Conservation (phyloP, 192 early-diverging fungal species). For the Backusella parvicylindrica region DNA sequence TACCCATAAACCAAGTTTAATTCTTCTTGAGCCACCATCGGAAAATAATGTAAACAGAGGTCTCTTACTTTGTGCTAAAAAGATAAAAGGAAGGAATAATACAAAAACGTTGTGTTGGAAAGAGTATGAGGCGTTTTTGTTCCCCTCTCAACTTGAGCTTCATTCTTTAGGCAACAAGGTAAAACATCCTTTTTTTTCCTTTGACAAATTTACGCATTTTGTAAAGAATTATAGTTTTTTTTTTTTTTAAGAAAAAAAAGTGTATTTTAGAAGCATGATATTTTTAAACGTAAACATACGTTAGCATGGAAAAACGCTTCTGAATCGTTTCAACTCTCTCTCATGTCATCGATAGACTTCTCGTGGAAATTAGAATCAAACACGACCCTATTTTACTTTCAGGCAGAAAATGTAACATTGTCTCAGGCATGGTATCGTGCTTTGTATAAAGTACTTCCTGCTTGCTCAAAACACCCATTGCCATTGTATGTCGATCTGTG, state of each 20-base stretch:
- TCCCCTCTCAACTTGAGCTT: neutral
- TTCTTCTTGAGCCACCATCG: neutral
- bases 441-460: neutral
- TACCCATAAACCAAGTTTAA: neutral
- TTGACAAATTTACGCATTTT: neutral
- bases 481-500: neutral
- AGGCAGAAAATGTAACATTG: neutral
- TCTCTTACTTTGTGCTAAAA: neutral
- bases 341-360: neutral
- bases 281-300: neutral
- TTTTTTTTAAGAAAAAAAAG: neutral
- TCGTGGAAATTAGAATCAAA: neutral
- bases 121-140: neutral
- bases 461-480: neutral
- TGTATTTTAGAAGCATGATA: neutral
- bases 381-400: neutral
- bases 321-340: neutral
- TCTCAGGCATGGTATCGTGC: constrained; percentile 2
- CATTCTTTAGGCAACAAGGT: neutral
- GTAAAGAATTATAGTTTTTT: too few species aligned
- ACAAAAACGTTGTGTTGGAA: neutral
- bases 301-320: neutral
- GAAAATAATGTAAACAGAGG: neutral
- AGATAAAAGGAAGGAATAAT: neutral
- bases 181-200: neutral